These are phyloP conservation scores for Sesbania bispinosa DNA, from an alignment of 306 rosid species.

Conservation along the genomic window DNA sequence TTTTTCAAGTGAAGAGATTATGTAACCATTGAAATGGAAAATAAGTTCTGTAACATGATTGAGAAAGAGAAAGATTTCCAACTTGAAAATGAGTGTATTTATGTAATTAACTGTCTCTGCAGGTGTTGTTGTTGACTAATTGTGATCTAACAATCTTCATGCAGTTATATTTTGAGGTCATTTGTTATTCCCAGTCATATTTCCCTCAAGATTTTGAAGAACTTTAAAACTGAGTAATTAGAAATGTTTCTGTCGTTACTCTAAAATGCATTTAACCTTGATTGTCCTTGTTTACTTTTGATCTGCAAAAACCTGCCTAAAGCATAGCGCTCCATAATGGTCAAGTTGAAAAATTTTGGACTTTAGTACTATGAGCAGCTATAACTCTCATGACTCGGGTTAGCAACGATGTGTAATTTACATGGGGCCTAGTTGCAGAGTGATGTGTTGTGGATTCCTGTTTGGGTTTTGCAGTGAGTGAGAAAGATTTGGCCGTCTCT, in stretches of 20 bases:
- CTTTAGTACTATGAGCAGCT: conserved; percentile 26
- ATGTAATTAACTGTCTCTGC: not conserved
- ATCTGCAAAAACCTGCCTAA: conserved; percentile 11
- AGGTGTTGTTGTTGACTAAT: not conserved
- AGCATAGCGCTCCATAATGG: conserved; percentile 2
- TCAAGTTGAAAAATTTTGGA: not conserved
- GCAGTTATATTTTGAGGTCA: not conserved
- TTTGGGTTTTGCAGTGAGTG: conserved; percentile 35
- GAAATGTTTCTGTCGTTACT: conserved; percentile 11
- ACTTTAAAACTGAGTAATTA: not conserved
- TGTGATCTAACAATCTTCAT: conserved; percentile 3
- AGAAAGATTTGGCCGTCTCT: conserved; percentile 43
- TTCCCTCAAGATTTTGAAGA: not conserved
- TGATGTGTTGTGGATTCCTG: conserved; percentile 35
- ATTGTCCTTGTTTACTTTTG: conserved; percentile 3
- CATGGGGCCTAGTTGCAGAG: conserved; percentile 49
- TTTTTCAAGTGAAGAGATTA: conserved; percentile 4
- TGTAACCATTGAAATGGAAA: conserved; percentile 1
- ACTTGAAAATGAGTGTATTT: not conserved
- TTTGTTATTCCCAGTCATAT: not conserved
- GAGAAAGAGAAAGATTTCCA: not conserved
- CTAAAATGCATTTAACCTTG: conserved; percentile 16
- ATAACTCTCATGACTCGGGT: conserved; percentile 39
- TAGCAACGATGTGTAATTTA: conserved; percentile 35
- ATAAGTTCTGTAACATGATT: not conserved